phyloP scores from a whole-genome alignment of 2,329 filamentous ascomycete genomes.

The Claviceps sp. region DNA sequence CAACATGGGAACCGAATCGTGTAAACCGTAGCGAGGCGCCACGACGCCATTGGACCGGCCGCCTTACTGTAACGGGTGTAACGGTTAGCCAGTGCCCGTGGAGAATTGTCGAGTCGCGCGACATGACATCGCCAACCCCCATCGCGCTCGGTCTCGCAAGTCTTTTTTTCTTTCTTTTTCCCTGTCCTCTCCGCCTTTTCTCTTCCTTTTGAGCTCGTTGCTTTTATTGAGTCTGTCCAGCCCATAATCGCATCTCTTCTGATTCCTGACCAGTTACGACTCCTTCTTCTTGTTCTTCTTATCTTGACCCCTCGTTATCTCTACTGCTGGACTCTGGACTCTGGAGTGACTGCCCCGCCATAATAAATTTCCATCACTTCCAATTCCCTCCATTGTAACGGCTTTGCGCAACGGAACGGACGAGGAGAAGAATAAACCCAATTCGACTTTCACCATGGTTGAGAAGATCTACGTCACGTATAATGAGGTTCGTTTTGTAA shows the following conservation, averaged over 20 bases:
- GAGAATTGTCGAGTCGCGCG: no score
- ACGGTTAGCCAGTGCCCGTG: no score
- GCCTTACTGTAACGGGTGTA: no score
- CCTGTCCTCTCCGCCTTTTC: constrained; percentile 3
- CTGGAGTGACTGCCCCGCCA: background rate
- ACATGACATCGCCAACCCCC: background rate
- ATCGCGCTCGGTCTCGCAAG: no score
- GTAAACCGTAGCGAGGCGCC: no score
- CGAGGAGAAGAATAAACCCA: background rate
- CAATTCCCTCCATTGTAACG: background rate
- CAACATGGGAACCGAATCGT: no score
- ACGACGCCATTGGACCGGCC: no score
- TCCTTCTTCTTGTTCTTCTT: background rate
- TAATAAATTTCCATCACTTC: background rate
- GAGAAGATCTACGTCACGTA: constrained; percentile 85
- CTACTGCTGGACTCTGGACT: background rate
- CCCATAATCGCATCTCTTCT: background rate
- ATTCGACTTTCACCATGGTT: constrained; percentile 45
- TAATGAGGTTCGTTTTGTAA: constrained; percentile 56
- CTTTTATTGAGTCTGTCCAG: background rate
- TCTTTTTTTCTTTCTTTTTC: background rate
- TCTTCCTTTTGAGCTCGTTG: constrained; percentile 8
- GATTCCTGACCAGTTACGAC: no score
- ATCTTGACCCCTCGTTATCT: background rate
- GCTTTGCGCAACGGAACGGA: background rate